phyloP scores from a whole-genome alignment of 139 green algal species.

The Diplosphaera chodatii region DNA sequence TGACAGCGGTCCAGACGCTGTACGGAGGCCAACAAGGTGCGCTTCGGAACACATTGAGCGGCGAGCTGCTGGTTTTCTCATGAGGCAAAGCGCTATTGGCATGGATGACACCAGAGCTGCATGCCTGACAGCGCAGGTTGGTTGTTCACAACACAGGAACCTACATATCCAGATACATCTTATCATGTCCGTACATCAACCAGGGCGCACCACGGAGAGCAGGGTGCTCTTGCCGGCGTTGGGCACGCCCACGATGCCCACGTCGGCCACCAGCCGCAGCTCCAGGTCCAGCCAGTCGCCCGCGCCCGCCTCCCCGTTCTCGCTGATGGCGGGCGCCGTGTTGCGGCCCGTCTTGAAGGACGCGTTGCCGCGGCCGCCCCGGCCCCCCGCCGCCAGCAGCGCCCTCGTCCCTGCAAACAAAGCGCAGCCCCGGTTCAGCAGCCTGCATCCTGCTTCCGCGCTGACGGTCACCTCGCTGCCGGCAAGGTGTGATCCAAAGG shows the following conservation, averaged over 20 bases:
- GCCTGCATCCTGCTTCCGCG: too few species aligned
- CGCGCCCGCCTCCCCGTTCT: conserved; percentile 53
- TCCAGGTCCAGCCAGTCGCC: conserved; percentile 87
- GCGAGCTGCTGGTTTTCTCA: too few species aligned
- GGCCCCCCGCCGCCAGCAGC: conserved; percentile 73
- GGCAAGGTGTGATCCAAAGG: too few species aligned
- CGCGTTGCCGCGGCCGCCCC: conserved; percentile 88
- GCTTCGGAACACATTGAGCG: too few species aligned
- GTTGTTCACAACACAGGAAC: too few species aligned
- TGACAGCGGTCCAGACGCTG: background rate
- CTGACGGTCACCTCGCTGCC: too few species aligned
- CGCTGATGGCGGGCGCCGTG: conserved; percentile 60
- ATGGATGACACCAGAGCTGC: too few species aligned
- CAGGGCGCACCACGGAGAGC: conserved; percentile 61
- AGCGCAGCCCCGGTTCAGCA: background rate
- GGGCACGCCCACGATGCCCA: conserved; percentile 91
- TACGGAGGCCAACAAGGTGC: too few species aligned
- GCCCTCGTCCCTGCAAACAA: conserved; percentile 43
- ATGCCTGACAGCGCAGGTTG: too few species aligned
- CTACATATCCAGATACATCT: too few species aligned
- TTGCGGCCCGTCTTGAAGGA: conserved; percentile 86
- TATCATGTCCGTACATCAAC: too few species aligned
- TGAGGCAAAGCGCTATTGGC: too few species aligned
- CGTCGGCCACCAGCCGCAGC: conserved; percentile 81
- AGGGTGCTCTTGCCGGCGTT: conserved; percentile 94